Percentiles rank a stretch among this genome's conserved stretches.
phyloP scores from a whole-genome alignment of 257 asterid genomes.

The Thymus quinquecostatus region DNA sequence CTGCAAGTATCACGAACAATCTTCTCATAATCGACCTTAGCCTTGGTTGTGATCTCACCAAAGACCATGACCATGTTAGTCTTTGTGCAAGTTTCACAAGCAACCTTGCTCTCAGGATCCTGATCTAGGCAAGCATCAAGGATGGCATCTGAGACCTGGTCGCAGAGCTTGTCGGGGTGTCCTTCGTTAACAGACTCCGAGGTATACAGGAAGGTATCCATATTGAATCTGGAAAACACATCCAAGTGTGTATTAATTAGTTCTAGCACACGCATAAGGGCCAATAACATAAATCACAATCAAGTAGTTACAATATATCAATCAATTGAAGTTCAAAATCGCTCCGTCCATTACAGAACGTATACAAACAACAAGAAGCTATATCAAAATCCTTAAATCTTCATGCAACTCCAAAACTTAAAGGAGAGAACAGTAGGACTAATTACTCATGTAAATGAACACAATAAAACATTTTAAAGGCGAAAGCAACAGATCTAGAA shows the following conservation, averaged over 20 bases:
- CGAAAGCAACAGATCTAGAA: constrained; percentile 25
- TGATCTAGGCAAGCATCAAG: constrained; percentile 73
- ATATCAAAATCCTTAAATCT: neutral
- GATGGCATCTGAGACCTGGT: constrained; percentile 72
- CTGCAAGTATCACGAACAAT: constrained; percentile 74
- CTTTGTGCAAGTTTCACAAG: constrained; percentile 73
- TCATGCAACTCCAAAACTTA: neutral
- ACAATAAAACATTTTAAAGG: no score
- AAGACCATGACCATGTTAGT: constrained; percentile 69
- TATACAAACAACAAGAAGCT: neutral
- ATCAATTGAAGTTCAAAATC: neutral
- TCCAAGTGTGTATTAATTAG: constrained; percentile 9
- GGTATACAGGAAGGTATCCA: constrained; percentile 62
- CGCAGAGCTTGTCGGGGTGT: constrained; percentile 78
- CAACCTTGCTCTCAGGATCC: constrained; percentile 73
- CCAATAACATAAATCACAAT: neutral
- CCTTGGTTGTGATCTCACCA: constrained; percentile 75
- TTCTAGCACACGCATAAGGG: neutral
- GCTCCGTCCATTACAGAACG: neutral
- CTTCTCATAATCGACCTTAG: constrained; percentile 61
- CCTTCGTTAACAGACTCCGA: constrained; percentile 75
- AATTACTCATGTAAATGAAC: neutral
- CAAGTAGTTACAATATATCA: neutral
- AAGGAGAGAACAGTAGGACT: neutral
- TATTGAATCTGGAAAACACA: constrained; percentile 35